Conservation (phyloP, 2,329 filamentous ascomycete species). For the Helicocarpus griseus region DNA sequence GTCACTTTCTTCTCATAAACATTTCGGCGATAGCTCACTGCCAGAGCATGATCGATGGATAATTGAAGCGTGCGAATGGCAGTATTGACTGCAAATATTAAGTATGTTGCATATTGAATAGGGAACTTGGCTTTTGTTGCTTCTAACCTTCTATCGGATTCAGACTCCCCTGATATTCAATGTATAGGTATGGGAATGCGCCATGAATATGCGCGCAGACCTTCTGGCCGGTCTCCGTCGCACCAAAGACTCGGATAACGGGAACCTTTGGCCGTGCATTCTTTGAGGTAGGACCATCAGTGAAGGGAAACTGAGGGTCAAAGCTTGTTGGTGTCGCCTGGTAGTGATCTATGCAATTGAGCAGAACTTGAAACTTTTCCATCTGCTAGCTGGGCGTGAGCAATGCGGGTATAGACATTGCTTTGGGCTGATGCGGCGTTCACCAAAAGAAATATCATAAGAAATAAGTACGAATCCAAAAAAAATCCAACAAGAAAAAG, state of each 20-base stretch:
- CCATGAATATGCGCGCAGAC: slow-evolving; percentile 95
- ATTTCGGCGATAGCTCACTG: slow-evolving; percentile 73
- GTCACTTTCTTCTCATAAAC: slow-evolving; percentile 56
- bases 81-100: slow-evolving; percentile 49
- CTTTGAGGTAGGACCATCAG: slow-evolving; percentile 49
- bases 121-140: not conserved
- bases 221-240: slow-evolving; percentile 89
- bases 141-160: slow-evolving; percentile 56
- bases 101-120: slow-evolving; percentile 6
- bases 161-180: slow-evolving; percentile 69
- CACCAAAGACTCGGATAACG: slow-evolving; percentile 81
- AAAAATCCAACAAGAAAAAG: not conserved
- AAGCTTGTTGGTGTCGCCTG: slow-evolving; percentile 68
- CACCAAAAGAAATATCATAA: not conserved
- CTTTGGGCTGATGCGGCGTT: not conserved
- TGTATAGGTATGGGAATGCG: slow-evolving; percentile 88
- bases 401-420: not conserved
- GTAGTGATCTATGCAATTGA: slow-evolving; percentile 96
- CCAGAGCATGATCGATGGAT: slow-evolving; percentile 84
- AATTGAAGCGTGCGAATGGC: slow-evolving; percentile 72
- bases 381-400: slow-evolving; percentile 28
- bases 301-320: slow-evolving; percentile 67
- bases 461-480: not conserved
- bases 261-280: slow-evolving; percentile 65
- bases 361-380: slow-evolving; percentile 76